A percentile compares a stretch with the other conserved stretches of the same genome.
phyloP scores from a whole-genome alignment of 2,329 filamentous ascomycete genomes.

The Epichloe festucae region DNA sequence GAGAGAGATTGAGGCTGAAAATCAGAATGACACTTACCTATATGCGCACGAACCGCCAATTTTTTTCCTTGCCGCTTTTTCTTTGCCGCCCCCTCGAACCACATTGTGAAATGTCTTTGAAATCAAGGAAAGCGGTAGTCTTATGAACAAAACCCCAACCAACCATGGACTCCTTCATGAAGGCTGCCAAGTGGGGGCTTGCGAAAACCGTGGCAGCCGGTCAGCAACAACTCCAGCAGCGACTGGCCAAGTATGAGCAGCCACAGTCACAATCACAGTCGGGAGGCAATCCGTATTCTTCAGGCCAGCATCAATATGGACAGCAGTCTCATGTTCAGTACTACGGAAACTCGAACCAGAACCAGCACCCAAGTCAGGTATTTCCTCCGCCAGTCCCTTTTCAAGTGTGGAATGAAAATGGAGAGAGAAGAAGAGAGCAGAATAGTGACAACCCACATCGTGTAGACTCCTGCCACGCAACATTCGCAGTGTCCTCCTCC shows the following conservation, averaged over 20 bases:
- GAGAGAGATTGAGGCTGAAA: too few species aligned
- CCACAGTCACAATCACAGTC: not conserved
- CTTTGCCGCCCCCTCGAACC: too few species aligned
- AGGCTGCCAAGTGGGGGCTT: constrained; percentile 8
- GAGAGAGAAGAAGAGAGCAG: not conserved
- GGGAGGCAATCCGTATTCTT: not conserved
- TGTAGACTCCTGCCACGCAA: not conserved
- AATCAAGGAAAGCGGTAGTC: not conserved
- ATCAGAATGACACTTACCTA: too few species aligned
- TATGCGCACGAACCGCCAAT: too few species aligned
- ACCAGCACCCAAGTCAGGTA: not conserved
- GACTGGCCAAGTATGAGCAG: constrained; percentile 6
- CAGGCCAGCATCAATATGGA: not conserved
- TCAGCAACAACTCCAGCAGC: constrained; percentile 9
- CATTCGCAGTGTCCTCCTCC: not conserved
- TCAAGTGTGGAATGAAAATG: not conserved
- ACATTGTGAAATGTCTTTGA: too few species aligned
- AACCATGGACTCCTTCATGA: constrained; percentile 8
- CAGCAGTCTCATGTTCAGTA: not conserved
- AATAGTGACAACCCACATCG: not conserved
- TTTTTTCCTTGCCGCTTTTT: too few species aligned
- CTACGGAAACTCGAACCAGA: not conserved
- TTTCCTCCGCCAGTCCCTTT: not conserved
- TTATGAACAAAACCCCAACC: not conserved
- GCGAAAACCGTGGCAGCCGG: constrained; percentile 8